Conservation (phyloP, 1,284 basidiomycete species). For the Psilocybe mexicana region DNA sequence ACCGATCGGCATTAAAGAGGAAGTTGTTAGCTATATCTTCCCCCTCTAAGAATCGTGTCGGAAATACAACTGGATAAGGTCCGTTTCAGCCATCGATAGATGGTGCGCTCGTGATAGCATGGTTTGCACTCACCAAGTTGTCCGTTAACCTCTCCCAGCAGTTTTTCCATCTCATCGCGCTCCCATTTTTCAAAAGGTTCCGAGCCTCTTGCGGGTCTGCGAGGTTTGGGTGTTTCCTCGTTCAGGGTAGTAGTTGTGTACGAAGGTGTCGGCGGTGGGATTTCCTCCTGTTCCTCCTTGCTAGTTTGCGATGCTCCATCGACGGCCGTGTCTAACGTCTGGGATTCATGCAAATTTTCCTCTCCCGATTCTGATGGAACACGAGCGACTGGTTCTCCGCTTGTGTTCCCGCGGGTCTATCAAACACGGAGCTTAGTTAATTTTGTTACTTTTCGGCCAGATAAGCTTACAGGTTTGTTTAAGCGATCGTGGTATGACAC, state of each 20-base stretch:
- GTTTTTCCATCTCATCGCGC: conserved; percentile 83
- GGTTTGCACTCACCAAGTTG: conserved; percentile 67
- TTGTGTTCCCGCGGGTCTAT: conserved; percentile 46
- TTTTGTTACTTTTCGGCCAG: not conserved
- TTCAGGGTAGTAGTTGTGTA: conserved; percentile 12
- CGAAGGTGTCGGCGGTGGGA: conserved; percentile 13
- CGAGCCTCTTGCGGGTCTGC: conserved; percentile 45
- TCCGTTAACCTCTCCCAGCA: conserved; percentile 76
- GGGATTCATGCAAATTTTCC: conserved; percentile 35
- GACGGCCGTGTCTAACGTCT: conserved; percentile 16
- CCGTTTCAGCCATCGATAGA: conserved; percentile 1
- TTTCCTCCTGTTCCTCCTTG: conserved; percentile 23
- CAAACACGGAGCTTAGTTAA: conserved; percentile 12
- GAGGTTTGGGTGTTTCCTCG: conserved; percentile 20
- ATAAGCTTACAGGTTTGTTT: conserved; percentile 56
- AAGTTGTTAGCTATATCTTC: conserved; percentile 89
- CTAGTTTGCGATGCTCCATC: conserved; percentile 23
- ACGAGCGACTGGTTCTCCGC: conserved; percentile 50
- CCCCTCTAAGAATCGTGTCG: conserved; percentile 82
- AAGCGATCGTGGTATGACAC: conserved; percentile 75
- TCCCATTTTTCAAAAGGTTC: conserved; percentile 84
- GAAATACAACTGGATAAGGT: conserved; percentile 66
- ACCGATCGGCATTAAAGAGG: conserved; percentile 87
- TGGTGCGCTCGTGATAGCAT: not conserved
- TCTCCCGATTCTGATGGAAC: conserved; percentile 61